Percentiles rank a stretch among this genome's conserved stretches.
Conservation (phyloP, 2,329 filamentous ascomycete genomes). For the Elsinoe fawcettii region DNA sequence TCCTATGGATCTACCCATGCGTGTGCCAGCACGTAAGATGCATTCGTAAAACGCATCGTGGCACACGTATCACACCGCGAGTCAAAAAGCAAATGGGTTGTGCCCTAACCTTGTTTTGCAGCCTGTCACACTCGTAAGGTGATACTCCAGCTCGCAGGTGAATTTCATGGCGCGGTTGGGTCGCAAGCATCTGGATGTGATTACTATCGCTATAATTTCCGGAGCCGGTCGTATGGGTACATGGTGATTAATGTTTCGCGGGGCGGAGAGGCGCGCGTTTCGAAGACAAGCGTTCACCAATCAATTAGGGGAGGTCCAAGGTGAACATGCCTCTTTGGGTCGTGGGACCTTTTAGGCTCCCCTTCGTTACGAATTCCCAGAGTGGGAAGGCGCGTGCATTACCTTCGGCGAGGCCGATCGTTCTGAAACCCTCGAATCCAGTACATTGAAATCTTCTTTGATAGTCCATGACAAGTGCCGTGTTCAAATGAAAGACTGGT, state of each 20-base stretch:
- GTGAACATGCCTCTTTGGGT: slow-evolving; percentile 12
- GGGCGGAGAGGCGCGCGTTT: slow-evolving; percentile 10
- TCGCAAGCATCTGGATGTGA: background rate
- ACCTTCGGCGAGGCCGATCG: slow-evolving; percentile 14
- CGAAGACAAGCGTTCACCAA: background rate
- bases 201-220: slow-evolving; percentile 13
- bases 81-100: slow-evolving; percentile 4
- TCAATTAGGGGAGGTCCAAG: slow-evolving; percentile 7
- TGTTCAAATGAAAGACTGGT: background rate
- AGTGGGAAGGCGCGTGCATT: slow-evolving; percentile 5
- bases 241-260: slow-evolving; percentile 1
- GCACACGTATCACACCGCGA: slow-evolving; percentile 3
- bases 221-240: slow-evolving; percentile 12
- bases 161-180: background rate
- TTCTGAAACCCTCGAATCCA: slow-evolving; percentile 15
- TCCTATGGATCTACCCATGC: background rate
- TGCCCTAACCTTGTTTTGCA: slow-evolving; percentile 9
- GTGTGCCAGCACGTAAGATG: slow-evolving; percentile 1
- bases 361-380: slow-evolving; percentile 12
- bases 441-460: slow-evolving; percentile 12
- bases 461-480: slow-evolving; percentile 11
- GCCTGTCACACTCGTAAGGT: background rate
- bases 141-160: background rate
- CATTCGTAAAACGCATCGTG: slow-evolving; percentile 4
- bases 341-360: slow-evolving; percentile 8